Evolutionary conservation across 805 yeast species (phyloP).

Genomic region (Saccharomycopsis olivae): DNA sequence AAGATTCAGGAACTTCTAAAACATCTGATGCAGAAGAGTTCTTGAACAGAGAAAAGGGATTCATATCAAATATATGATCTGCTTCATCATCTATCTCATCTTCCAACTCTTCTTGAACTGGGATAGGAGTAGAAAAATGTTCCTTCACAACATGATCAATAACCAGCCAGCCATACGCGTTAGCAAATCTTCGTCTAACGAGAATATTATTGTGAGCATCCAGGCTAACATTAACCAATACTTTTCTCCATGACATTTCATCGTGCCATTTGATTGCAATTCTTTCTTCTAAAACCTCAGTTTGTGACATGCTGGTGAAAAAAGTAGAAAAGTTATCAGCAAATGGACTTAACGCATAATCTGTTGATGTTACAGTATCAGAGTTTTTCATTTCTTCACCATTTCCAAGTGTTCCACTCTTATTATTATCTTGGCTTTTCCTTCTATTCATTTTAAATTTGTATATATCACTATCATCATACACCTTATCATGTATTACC

Average conservation of each 20-base stretch:
- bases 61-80: too few species aligned
- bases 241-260: conserved; percentile 63
- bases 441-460: conserved; percentile 14
- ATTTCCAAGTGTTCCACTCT: neutral
- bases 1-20: conserved; percentile 2
- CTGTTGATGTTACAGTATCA: too few species aligned
- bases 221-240: conserved; percentile 52
- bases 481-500: conserved; percentile 61
- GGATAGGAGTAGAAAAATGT: conserved; percentile 35
- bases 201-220: conserved; percentile 73
- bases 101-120: conserved; percentile 2
- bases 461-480: conserved; percentile 42
- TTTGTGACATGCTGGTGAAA: conserved; percentile 19
- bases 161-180: conserved; percentile 81
- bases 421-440: neutral
- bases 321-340: conserved; percentile 20
- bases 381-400: neutral
- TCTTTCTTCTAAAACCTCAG: conserved; percentile 44
- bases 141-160: conserved; percentile 55
- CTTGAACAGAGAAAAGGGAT: too few species aligned
- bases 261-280: conserved; percentile 64
- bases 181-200: conserved; percentile 60
- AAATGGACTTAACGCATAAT: conserved; percentile 8
- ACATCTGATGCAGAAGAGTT: neutral
- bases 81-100: conserved; percentile 7